phyloP scores from a whole-genome alignment of 1,139 yeast genomes.

The Citeromyces siamensis region DNA sequence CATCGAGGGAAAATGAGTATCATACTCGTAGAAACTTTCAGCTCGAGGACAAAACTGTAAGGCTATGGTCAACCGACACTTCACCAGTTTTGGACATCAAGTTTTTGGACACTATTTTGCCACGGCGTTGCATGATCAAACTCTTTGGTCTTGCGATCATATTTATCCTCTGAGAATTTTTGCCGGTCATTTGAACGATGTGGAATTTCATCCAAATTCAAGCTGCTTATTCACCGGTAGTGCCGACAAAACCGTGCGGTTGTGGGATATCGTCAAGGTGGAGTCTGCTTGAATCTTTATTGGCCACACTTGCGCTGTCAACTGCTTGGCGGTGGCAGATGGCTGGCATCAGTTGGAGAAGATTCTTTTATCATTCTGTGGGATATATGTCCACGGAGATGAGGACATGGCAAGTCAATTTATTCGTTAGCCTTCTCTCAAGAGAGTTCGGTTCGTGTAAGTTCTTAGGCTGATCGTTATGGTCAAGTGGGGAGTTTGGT shows the following conservation, averaged over 20 bases:
- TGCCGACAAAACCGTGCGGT: slow-evolving; percentile 86
- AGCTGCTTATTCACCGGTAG: slow-evolving; percentile 92
- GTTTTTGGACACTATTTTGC: slow-evolving; percentile 95
- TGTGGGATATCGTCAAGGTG: slow-evolving; percentile 96
- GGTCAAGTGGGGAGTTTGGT: too few relatives aligned
- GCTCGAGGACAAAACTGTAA: slow-evolving; percentile 84
- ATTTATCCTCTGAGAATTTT: slow-evolving; percentile 90
- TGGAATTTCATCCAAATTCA: slow-evolving; percentile 93
- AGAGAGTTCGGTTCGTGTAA: slow-evolving; percentile 82
- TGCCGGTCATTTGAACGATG: slow-evolving; percentile 97
- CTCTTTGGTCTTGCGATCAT: slow-evolving; percentile 97
- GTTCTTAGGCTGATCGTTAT: too few relatives aligned
- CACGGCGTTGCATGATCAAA: slow-evolving; percentile 94
- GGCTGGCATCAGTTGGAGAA: slow-evolving; percentile 95
- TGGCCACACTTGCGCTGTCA: slow-evolving; percentile 87
- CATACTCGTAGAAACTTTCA: slow-evolving; percentile 21
- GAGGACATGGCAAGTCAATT: slow-evolving; percentile 88
- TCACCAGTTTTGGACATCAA: slow-evolving; percentile 98
- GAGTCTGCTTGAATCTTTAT: slow-evolving; percentile 86
- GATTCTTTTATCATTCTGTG: slow-evolving; percentile 83
- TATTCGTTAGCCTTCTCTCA: slow-evolving; percentile 77
- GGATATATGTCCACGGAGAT: slow-evolving; percentile 90
- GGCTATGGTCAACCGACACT: slow-evolving; percentile 92
- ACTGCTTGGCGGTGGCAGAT: slow-evolving; percentile 86
- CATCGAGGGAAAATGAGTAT: slow-evolving; percentile 11